Evolutionary conservation across 176 grass and related monocot species (phyloP), one percentile per base, ranked within the genome.

Genomic region (Themeda triandra): DNA sequence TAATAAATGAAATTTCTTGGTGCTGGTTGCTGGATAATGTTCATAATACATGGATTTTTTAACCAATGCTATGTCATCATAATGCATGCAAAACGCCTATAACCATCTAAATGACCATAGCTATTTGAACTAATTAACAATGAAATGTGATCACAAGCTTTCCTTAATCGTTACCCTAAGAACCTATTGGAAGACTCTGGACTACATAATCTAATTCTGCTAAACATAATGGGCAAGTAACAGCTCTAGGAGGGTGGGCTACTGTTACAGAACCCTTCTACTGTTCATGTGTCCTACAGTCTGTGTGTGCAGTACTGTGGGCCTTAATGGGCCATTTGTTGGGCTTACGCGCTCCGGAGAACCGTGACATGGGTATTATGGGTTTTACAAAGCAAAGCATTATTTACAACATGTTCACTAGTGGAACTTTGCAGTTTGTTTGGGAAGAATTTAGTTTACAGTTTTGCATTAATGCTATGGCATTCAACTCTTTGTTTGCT

Each of bases 401-500:
- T 71, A 60, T 78, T 32, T 70, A 27, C 59, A 21, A 13, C 69
- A 49, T 89, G 48, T 60, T 66, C 14, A 70, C 63, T 88, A 14
- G 2, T 73, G 15, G 1, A 27, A 71, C 2, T 60, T 33, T 36
- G 32, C 76, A 69, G 66, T 81, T 51, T 53, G 45, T 87, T 87
- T 25, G 66, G 21, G 27, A 66, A 66, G 5, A 80, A 72, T 17
- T 66, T 56, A 51, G 11, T 64, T 64, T 64, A 14, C 62, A 64
- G 13, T 29, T 29, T 78, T 78, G 69, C 49, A 56, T 2, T 56
- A 13, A 54, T 74, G 53, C 19, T 51, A 77, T 45, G 18, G 27
- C n/a, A 59, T 36, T 46, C 59, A 46, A 48, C 23, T 68, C 68
- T 71, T 74, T 66, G 30, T 65, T 81, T 83, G 21, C 35, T 82